Conservation (phyloP, 345 rosid genomes). For the Turnera subulata region DNA sequence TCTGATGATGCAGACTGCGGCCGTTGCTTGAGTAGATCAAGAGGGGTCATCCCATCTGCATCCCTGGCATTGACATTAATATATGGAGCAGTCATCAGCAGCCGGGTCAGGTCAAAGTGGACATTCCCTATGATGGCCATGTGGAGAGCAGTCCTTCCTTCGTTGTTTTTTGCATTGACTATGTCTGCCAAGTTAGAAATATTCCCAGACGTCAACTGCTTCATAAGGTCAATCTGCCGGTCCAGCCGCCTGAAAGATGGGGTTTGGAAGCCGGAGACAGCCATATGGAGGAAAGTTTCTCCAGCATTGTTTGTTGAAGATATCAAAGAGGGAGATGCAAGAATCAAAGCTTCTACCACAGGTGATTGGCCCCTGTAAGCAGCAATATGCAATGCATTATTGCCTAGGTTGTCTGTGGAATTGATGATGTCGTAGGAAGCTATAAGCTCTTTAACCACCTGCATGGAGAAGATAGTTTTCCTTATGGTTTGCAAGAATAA, state of each 20-base stretch:
- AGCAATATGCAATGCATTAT: conserved; percentile 71
- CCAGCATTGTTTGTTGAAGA: conserved; percentile 55
- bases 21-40: conserved; percentile 66
- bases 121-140: conserved; percentile 64
- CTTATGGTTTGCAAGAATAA: too few relatives aligned
- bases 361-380: conserved; percentile 70
- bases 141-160: conserved; percentile 82
- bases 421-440: conserved; percentile 44
- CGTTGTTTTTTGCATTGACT: conserved; percentile 54
- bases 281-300: conserved; percentile 72
- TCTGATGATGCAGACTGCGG: conserved; percentile 64
- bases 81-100: conserved; percentile 60
- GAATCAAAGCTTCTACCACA: conserved; percentile 51
- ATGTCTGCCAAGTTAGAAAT: conserved; percentile 33
- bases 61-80: conserved; percentile 62
- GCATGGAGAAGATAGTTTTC: conserved; percentile 18
- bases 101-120: conserved; percentile 57
- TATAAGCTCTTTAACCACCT: conserved; percentile 63
- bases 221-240: conserved; percentile 67
- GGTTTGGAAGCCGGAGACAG: conserved; percentile 69
- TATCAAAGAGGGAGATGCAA: conserved; percentile 48
- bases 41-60: conserved; percentile 70
- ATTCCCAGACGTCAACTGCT: conserved; percentile 38
- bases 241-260: conserved; percentile 77
- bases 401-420: conserved; percentile 55